Conservation (phyloP, 306 rosid genomes). For the Cicer yamashitae region DNA sequence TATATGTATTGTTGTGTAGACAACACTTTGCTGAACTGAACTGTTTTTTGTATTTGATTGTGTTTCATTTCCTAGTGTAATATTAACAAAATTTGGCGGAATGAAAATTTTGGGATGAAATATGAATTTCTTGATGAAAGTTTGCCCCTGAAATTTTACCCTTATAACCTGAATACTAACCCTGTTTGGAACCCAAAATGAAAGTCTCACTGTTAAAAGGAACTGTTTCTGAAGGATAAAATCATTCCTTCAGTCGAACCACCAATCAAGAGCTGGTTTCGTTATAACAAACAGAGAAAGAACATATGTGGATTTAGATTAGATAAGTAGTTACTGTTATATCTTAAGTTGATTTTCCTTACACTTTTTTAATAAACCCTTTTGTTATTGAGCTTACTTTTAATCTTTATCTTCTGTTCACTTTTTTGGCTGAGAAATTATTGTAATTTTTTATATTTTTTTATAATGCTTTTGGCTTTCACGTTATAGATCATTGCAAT, state of each 20-base stretch:
- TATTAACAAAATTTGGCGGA: not conserved
- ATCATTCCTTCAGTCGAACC: not conserved
- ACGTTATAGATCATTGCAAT: constrained; percentile 22
- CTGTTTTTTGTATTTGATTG: constrained; percentile 14
- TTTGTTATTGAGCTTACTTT: not conserved
- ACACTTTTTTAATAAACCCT: not conserved
- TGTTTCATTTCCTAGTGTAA: not conserved
- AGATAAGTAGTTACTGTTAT: not conserved
- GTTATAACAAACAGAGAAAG: not conserved
- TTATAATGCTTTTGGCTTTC: constrained; percentile 18
- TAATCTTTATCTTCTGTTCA: not conserved
- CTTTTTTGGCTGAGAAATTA: constrained; percentile 14
- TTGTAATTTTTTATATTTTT: not conserved
- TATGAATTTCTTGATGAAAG: constrained; percentile 22
- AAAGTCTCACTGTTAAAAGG: not conserved
- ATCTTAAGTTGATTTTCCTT: constrained; percentile 3
- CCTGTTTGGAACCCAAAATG: constrained; percentile 5
- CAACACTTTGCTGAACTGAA: constrained; percentile 19
- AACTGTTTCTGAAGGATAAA: not conserved
- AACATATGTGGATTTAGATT: constrained; percentile 2
- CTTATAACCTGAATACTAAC: not conserved
- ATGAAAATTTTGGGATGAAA: not conserved
- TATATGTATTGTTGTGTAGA: constrained; percentile 3
- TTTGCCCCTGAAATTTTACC: not conserved
- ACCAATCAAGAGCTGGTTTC: not conserved